Evolutionary conservation across 805 yeast genomes (phyloP).

Genomic region (Ogataea corticis): DNA sequence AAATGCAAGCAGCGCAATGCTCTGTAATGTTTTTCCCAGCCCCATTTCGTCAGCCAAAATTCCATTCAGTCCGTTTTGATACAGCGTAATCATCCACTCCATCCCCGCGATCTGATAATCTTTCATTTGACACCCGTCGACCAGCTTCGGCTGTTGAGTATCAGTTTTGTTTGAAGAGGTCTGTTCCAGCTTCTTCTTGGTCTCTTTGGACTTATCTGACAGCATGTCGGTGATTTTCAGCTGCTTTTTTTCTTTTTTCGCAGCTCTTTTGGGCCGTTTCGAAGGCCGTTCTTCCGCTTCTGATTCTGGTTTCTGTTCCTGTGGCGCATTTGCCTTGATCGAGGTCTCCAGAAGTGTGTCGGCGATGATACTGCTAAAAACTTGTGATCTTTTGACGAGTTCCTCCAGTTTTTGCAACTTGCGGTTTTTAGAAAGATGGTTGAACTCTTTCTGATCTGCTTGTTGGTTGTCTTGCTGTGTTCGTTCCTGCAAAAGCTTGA

Average conservation of each 20-base stretch:
- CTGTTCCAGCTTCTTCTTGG: constrained; percentile 21
- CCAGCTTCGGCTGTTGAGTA: constrained; percentile 51
- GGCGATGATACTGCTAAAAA: constrained; percentile 83
- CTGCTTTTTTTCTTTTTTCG: constrained; percentile 15
- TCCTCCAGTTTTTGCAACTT: constrained; percentile 69
- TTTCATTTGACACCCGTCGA: constrained; percentile 64
- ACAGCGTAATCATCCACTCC: constrained; percentile 85
- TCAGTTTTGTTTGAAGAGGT: constrained; percentile 16
- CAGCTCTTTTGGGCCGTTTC: constrained; percentile 28
- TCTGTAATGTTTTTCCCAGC: constrained; percentile 88
- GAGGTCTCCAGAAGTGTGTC: constrained; percentile 65
- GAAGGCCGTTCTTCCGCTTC: constrained; percentile 25
- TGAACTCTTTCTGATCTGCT: constrained; percentile 41
- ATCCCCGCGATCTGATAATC: constrained; percentile 88
- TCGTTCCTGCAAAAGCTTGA: constrained; percentile 23
- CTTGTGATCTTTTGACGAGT: constrained; percentile 82
- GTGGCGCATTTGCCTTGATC: constrained; percentile 20
- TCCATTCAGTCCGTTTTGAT: constrained; percentile 93
- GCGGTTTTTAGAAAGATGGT: constrained; percentile 48
- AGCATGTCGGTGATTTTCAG: constrained; percentile 19
- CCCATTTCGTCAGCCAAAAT: constrained; percentile 99
- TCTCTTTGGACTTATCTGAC: constrained; percentile 20
- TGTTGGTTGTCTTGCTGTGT: constrained; percentile 13
- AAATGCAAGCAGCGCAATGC: constrained; percentile 75
- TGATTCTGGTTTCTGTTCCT: not conserved